Conservation (phyloP, 306 rosid genomes). For the Trifolium subterraneum region DNA sequence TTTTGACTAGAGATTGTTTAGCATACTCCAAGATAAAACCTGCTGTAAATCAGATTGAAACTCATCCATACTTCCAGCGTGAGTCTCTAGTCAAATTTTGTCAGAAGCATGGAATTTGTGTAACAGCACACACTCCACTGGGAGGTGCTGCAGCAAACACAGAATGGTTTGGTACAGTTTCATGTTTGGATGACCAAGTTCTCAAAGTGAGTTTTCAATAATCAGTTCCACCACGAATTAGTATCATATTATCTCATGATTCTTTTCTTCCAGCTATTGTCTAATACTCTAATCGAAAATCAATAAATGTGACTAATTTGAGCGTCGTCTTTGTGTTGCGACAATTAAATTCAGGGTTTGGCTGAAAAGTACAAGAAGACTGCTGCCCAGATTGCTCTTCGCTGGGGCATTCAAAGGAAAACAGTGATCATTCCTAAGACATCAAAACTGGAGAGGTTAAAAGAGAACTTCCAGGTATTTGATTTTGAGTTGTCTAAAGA, state of each 20-base stretch:
- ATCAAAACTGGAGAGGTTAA: constrained; percentile 77
- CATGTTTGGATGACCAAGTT: constrained; percentile 78
- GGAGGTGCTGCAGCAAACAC: constrained; percentile 87
- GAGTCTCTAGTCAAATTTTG: constrained; percentile 87
- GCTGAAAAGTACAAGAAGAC: constrained; percentile 75
- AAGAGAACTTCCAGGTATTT: constrained; percentile 71
- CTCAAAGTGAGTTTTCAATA: constrained; percentile 59
- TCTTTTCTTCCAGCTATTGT: not conserved
- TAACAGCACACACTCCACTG: constrained; percentile 94
- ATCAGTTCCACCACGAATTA: not conserved
- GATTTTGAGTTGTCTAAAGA: constrained; percentile 74
- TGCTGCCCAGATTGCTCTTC: constrained; percentile 75
- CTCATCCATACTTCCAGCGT: constrained; percentile 94
- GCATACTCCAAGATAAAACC: constrained; percentile 94
- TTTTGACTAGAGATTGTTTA: constrained; percentile 88
- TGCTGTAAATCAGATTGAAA: constrained; percentile 93
- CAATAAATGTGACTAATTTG: constrained; percentile 16
- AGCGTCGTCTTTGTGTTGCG: constrained; percentile 6
- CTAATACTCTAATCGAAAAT: constrained; percentile 2
- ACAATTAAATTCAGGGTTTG: constrained; percentile 54
- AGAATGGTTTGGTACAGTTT: constrained; percentile 82
- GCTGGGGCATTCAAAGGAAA: constrained; percentile 83
- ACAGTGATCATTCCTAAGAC: constrained; percentile 82
- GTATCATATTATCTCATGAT: not conserved
- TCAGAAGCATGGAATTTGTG: constrained; percentile 78